Conservation (phyloP, 75 land plant species). For the Chamaecyparis obtusa region DNA sequence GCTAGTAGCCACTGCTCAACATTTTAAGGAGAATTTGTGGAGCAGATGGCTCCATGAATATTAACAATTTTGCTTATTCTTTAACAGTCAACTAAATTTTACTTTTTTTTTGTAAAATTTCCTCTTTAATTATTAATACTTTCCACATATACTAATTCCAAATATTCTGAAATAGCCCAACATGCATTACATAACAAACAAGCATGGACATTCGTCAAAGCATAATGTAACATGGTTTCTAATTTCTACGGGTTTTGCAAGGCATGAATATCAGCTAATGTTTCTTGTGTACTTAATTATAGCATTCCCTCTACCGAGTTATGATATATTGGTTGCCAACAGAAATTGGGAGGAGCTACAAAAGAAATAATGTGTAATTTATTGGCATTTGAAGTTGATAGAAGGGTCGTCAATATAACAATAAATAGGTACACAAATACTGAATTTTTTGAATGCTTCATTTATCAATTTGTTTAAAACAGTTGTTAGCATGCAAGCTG, state of each 20-base stretch:
- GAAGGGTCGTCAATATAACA: conserved; percentile 93
- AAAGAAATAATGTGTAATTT: conserved; percentile 97
- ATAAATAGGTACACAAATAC: conserved; percentile 71
- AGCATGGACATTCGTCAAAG: too few species aligned
- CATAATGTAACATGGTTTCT: too few species aligned
- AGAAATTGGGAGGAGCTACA: conserved; percentile 99
- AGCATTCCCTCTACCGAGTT: background rate
- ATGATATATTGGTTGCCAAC: background rate
- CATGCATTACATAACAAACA: too few species aligned
- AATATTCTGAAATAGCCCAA: too few species aligned
- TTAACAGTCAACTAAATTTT: too few species aligned
- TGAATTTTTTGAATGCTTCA: background rate
- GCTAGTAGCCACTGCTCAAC: too few species aligned
- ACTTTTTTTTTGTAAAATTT: too few species aligned
- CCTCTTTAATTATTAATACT: too few species aligned
- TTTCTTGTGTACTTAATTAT: background rate
- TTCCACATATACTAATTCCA: too few species aligned
- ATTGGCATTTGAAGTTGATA: conserved; percentile 93
- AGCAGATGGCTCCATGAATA: too few species aligned
- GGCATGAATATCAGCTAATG: conserved; percentile 34
- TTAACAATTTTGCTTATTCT: too few species aligned
- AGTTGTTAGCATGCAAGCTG: background rate
- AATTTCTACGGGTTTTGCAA: conserved; percentile 92
- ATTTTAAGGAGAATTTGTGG: too few species aligned
- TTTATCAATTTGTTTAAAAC: background rate